Evolutionary conservation across 2,329 filamentous ascomycete species (phyloP).

Genomic region (Thyridium curvatum): DNA sequence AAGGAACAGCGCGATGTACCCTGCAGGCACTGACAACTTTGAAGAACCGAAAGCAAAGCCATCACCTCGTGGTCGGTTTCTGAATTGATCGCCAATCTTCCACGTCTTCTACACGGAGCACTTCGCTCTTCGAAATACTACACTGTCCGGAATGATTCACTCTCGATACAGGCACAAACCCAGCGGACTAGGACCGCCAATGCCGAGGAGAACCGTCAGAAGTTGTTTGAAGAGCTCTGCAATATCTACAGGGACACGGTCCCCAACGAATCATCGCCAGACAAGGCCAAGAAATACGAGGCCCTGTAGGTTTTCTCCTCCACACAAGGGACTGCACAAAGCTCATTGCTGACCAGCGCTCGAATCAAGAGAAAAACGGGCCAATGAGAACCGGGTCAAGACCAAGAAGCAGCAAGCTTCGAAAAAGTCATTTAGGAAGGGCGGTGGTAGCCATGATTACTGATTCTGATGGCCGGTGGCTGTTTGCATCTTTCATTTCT

Average conservation of each 20-base stretch:
- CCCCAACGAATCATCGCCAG: conserved; percentile 37
- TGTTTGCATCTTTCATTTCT: too few species aligned
- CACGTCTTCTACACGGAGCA: conserved; percentile 37
- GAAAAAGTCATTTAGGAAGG: conserved; percentile 43
- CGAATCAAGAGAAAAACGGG: conserved; percentile 34
- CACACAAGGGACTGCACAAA: neutral
- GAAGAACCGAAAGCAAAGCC: conserved; percentile 55
- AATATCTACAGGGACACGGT: conserved; percentile 40
- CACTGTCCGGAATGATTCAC: conserved; percentile 40
- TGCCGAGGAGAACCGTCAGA: conserved; percentile 41
- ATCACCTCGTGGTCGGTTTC: conserved; percentile 44
- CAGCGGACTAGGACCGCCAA: conserved; percentile 46
- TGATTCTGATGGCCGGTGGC: too few species aligned
- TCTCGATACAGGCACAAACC: conserved; percentile 50
- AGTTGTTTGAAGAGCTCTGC: conserved; percentile 40
- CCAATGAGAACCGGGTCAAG: conserved; percentile 36
- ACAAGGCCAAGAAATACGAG: conserved; percentile 42
- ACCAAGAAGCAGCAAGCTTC: conserved; percentile 41
- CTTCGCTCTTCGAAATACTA: conserved; percentile 50
- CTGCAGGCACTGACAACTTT: too few species aligned
- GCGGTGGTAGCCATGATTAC: conserved; percentile 8
- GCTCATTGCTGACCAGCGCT: conserved; percentile 7
- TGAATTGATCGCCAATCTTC: conserved; percentile 38
- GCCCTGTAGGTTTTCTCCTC: conserved; percentile 30
- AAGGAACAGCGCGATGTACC: too few species aligned